Conservation (phyloP, 2,329 filamentous ascomycete species). For the Aspergillus cejpii region DNA sequence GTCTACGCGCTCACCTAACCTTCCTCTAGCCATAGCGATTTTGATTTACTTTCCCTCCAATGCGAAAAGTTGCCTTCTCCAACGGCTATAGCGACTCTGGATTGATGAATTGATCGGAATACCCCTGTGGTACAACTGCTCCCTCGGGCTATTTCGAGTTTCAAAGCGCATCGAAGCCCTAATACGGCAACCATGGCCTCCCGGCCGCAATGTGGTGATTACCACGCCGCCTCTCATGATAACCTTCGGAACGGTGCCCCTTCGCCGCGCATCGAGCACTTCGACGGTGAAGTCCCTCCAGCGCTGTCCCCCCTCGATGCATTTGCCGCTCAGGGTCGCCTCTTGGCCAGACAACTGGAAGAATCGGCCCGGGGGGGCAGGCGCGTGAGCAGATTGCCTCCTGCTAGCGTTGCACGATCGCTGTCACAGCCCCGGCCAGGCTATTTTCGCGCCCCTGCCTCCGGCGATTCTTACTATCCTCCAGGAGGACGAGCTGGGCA, state of each 20-base stretch:
- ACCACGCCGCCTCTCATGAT: slow-evolving; percentile 52
- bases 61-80: slow-evolving; percentile 7
- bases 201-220: slow-evolving; percentile 55
- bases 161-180: slow-evolving; percentile 4
- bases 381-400: slow-evolving; percentile 77
- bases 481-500: slow-evolving; percentile 12
- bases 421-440: slow-evolving; percentile 70
- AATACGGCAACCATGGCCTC: slow-evolving; percentile 43
- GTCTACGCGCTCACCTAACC: slow-evolving; percentile 6
- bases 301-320: slow-evolving; percentile 91
- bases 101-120: slow-evolving; percentile 13
- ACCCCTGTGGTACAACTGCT: neutral
- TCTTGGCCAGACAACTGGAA: slow-evolving; percentile 81
- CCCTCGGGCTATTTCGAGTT: neutral
- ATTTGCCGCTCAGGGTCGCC: slow-evolving; percentile 82
- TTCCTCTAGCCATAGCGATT: neutral
- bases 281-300: slow-evolving; percentile 71
- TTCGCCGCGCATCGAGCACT: slow-evolving; percentile 65
- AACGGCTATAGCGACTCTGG: slow-evolving; percentile 4
- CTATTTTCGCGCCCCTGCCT: slow-evolving; percentile 70
- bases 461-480: slow-evolving; percentile 44
- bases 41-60: slow-evolving; percentile 3
- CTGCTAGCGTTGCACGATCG: slow-evolving; percentile 74
- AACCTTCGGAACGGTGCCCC: slow-evolving; percentile 52
- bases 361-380: slow-evolving; percentile 66